Base-by-base conservation (phyloP, 345 rosid genomes). In the Salix brachista region DNA sequence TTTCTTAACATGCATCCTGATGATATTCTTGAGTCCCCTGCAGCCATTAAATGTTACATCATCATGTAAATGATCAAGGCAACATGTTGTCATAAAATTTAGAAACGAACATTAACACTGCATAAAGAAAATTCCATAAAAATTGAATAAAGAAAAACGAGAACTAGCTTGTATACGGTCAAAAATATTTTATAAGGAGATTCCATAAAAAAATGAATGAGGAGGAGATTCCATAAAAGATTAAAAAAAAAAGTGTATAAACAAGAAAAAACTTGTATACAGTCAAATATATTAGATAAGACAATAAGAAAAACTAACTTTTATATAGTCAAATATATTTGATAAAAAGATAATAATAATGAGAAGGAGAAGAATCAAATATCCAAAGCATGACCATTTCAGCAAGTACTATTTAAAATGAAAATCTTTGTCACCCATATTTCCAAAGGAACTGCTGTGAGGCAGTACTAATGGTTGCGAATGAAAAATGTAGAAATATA, bases 11-110 rank as follows among this genome's bases (percentile, higher is more conserved):
- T 92, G 90, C 83, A 96, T 80, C 86, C 86, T 92, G 70, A 96
- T 75, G 66, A 96, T 89, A 88, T 94, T 94, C 83, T 90, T 91
- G 67, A 96, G 94, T 69, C 96, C 99, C 89, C 99, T 96, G 73
- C 76, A 85, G 71, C 73, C 39, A 75, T 36, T 80, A 80, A 75
- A 61, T 25, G 30, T 77, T 52, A 65, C 5, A 67, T 60, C 44
- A 86, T 70, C 61, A 32, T 23, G 42, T 25, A 37, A 50, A 62
- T 21, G 10, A 32, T 26, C 26, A 7, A 37, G 30, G 25, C 13
- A 25, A 62, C 28, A 32, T 54, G 61, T 16, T 41, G 54, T 46
- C 39, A 73, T 74, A 42, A 18, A 74, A 18, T 74, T 42, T 11
- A 37, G 41, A 6, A 65, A 18, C 14, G 3, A n/a, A 66, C 9